Percentiles rank a stretch among this genome's conserved stretches.
phyloP scores from a whole-genome alignment of 441 rosid genomes.

The Gossypium armourianum region DNA sequence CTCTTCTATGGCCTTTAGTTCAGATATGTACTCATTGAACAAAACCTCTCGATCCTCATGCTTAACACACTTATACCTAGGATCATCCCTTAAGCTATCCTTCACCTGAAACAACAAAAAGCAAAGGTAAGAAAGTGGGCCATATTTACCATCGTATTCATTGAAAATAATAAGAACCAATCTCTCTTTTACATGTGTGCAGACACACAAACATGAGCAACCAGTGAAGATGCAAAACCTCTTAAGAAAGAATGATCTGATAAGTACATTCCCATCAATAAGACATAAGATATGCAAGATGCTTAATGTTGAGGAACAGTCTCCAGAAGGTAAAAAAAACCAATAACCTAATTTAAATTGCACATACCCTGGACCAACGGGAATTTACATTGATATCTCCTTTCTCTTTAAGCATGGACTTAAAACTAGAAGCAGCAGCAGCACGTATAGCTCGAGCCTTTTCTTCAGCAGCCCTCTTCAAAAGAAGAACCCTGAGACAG shows the following conservation, averaged over 20 bases:
- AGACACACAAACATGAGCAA: background rate
- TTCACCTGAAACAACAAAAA: slow-evolving; percentile 48
- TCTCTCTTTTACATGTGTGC: background rate
- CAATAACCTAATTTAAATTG: background rate
- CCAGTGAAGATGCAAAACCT: background rate
- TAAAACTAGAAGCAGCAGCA: slow-evolving; percentile 60
- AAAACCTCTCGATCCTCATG: slow-evolving; percentile 76
- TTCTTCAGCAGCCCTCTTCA: slow-evolving; percentile 68
- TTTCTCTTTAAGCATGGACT: slow-evolving; percentile 67
- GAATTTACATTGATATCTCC: slow-evolving; percentile 55
- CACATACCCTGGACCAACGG: slow-evolving; percentile 84
- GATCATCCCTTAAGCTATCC: slow-evolving; percentile 73
- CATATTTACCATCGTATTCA: background rate
- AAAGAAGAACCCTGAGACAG: slow-evolving; percentile 48
- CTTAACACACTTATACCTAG: slow-evolving; percentile 63
- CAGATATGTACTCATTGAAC: slow-evolving; percentile 61
- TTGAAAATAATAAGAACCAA: background rate
- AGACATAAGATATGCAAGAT: background rate
- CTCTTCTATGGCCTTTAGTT: slow-evolving; percentile 58
- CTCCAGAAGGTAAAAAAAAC: background rate
- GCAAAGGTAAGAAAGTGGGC: background rate
- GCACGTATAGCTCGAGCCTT: slow-evolving; percentile 66
- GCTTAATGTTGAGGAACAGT: slow-evolving; percentile 1
- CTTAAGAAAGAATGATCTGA: background rate
- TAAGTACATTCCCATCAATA: background rate